These are phyloP conservation scores for Trichoderma parareesei DNA, from an alignment of 495 filamentous ascomycete genomes.

Conservation along the genomic window DNA sequence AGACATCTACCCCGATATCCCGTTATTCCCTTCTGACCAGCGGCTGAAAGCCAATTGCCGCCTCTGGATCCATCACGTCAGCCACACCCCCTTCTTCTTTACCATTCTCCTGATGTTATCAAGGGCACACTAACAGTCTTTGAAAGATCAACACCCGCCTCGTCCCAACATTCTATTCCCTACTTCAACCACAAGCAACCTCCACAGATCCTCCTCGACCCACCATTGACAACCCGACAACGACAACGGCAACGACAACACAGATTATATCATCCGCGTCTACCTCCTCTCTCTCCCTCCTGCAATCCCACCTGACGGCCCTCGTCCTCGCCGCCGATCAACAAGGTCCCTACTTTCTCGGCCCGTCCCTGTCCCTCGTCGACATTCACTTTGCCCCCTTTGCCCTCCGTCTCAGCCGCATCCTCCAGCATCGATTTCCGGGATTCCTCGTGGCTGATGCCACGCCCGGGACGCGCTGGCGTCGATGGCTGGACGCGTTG, in stretches of 20 bases:
- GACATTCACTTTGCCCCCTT: slow-evolving; percentile 88
- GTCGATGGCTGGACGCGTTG: slow-evolving; percentile 72
- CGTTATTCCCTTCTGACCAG: slow-evolving; percentile 61
- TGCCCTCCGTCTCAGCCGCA: slow-evolving; percentile 64
- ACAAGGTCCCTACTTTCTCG: slow-evolving; percentile 75
- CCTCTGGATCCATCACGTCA: slow-evolving; percentile 81
- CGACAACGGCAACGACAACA: not conserved
- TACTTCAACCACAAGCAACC: slow-evolving; percentile 43
- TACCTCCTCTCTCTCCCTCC: slow-evolving; percentile 50
- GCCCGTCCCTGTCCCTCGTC: slow-evolving; percentile 62
- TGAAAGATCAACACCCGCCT: slow-evolving; percentile 72
- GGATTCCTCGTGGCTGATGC: slow-evolving; percentile 57
- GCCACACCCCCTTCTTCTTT: slow-evolving; percentile 16
- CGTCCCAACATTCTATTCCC: slow-evolving; percentile 71
- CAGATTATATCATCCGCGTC: not conserved
- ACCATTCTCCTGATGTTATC: slow-evolving; percentile 11
- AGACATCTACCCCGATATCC: slow-evolving; percentile 54
- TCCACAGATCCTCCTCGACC: not conserved
- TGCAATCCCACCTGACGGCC: slow-evolving; percentile 60
- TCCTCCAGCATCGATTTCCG: slow-evolving; percentile 68
- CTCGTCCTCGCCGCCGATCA: slow-evolving; percentile 61
- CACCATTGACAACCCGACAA: not conserved
- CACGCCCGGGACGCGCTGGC: slow-evolving; percentile 61
- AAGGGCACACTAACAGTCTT: not conserved
- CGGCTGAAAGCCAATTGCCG: slow-evolving; percentile 69